A percentile compares a stretch with the other conserved stretches of the same genome.
These are phyloP conservation scores for Daedaleopsis sinensis DNA, from an alignment of 768 basidiomycete species.

Conservation along the genomic window DNA sequence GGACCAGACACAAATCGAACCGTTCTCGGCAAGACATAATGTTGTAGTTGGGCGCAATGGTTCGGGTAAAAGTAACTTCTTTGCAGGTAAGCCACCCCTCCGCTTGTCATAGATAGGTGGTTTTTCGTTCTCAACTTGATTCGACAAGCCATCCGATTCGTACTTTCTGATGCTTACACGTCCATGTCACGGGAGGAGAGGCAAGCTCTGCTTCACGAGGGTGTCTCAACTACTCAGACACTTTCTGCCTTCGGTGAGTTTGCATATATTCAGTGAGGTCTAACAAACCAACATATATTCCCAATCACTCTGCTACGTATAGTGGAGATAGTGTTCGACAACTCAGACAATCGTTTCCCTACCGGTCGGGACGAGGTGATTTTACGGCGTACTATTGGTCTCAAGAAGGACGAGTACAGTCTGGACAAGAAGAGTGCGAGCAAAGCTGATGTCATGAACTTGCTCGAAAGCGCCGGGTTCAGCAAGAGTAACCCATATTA, in stretches of 20 bases:
- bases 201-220: slow-evolving; percentile 92
- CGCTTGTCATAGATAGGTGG: too few relatives aligned
- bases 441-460: slow-evolving; percentile 97
- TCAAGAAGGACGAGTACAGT: slow-evolving; percentile 99
- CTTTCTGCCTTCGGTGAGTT: slow-evolving; percentile 85
- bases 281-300: not conserved
- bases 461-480: slow-evolving; percentile 96
- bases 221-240: slow-evolving; percentile 84
- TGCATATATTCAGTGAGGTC: not conserved
- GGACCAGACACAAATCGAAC: slow-evolving; percentile 91
- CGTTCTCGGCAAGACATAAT: slow-evolving; percentile 92
- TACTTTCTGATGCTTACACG: slow-evolving; percentile 96
- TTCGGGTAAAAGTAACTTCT: slow-evolving; percentile 98
- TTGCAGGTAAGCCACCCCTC: slow-evolving; percentile 64
- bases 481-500: slow-evolving; percentile 99
- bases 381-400: slow-evolving; percentile 90
- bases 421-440: slow-evolving; percentile 93
- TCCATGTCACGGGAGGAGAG: slow-evolving; percentile 94
- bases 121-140: not conserved
- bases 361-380: slow-evolving; percentile 88
- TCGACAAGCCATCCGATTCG: slow-evolving; percentile 74
- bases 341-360: slow-evolving; percentile 91
- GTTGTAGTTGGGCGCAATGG: slow-evolving; percentile 98
- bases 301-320: not conserved
- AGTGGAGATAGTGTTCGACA: slow-evolving; percentile 97